Evolutionary conservation across 441 rosid genomes (phyloP).

Genomic region (Erodium trifolium): DNA sequence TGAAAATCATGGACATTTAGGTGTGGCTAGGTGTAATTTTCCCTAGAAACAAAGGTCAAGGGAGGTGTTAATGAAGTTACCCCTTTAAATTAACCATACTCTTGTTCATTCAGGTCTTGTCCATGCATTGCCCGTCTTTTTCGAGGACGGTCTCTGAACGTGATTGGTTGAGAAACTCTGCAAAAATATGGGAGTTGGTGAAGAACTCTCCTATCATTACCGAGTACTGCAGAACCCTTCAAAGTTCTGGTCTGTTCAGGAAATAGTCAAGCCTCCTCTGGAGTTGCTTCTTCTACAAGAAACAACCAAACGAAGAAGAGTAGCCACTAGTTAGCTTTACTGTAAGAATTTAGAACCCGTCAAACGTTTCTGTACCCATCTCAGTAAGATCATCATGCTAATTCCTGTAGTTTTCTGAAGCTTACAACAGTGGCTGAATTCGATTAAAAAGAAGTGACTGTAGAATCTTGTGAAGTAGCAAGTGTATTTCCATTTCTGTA

Average conservation of each 20-base stretch:
- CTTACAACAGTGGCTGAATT: background rate
- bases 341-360: too few relatives aligned
- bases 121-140: constrained; percentile 48
- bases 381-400: background rate
- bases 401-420: background rate
- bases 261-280: constrained; percentile 26
- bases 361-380: background rate
- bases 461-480: background rate
- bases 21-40: too few relatives aligned
- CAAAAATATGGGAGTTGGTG: constrained; percentile 75
- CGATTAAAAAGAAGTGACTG: background rate
- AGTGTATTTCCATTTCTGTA: too few relatives aligned
- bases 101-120: constrained; percentile 41
- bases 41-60: too few relatives aligned
- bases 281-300: too few relatives aligned
- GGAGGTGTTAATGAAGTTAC: too few relatives aligned
- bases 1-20: too few relatives aligned
- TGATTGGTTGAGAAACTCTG: constrained; percentile 71
- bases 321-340: too few relatives aligned
- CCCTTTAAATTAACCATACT: background rate
- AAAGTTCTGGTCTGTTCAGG: constrained; percentile 52
- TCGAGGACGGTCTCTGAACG: constrained; percentile 57
- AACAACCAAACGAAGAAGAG: too few relatives aligned
- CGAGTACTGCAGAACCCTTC: constrained; percentile 50
- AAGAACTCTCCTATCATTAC: constrained; percentile 53